Percentiles rank a stretch among this genome's conserved stretches.
Conservation (phyloP, 2,329 filamentous ascomycete genomes). For the Gaeumannomyces sp. region DNA sequence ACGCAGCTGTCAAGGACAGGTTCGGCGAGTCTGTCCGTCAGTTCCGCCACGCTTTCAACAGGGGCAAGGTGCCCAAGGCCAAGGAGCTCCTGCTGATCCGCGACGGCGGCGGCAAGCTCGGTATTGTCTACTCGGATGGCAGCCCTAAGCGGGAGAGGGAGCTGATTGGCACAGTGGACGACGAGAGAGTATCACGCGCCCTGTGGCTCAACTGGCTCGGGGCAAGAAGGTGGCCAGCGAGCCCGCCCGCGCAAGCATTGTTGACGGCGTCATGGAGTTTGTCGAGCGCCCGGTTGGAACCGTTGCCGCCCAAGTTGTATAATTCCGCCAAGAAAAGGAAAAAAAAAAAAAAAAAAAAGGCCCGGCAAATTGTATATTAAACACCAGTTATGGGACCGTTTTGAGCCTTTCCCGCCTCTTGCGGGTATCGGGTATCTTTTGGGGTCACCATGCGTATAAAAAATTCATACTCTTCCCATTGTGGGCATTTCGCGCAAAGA, state of each 20-base stretch:
- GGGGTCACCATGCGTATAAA: background rate
- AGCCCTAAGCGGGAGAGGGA: conserved; percentile 38
- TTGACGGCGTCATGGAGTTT: conserved; percentile 82
- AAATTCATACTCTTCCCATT: background rate
- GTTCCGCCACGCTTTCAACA: conserved; percentile 78
- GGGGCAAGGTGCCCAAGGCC: conserved; percentile 73
- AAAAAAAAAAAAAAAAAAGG: background rate
- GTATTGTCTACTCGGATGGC: conserved; percentile 58
- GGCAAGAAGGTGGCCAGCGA: conserved; percentile 86
- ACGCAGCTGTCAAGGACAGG: conserved; percentile 38
- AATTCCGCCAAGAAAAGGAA: background rate
- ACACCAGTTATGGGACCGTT: background rate
- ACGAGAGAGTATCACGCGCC: conserved; percentile 73
- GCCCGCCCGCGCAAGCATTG: conserved; percentile 70
- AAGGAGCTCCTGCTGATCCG: conserved; percentile 70
- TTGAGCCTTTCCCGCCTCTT: background rate
- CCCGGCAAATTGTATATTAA: background rate
- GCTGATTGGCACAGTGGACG: conserved; percentile 63
- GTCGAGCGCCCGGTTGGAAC: conserved; percentile 84
- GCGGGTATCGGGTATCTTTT: background rate
- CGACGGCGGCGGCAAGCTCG: conserved; percentile 57
- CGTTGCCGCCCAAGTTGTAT: conserved; percentile 69
- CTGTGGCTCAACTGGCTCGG: conserved; percentile 89
- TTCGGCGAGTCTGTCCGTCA: conserved; percentile 71
- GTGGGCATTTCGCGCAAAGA: background rate